Conservation (phyloP, 2,329 filamentous ascomycete species). For the Corynespora cassiicola region DNA sequence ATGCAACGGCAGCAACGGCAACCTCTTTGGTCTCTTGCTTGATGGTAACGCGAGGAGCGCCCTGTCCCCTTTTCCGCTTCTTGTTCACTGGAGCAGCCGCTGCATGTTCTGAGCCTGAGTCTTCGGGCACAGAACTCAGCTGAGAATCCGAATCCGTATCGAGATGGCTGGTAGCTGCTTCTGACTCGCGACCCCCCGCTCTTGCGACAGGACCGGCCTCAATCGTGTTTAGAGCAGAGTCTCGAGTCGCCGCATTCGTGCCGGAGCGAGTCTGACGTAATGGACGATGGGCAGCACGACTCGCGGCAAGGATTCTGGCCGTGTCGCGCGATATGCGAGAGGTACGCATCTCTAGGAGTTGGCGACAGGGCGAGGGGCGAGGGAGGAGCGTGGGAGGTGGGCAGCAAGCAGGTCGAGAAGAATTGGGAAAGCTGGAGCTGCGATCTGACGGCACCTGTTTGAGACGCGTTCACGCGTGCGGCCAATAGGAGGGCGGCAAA, state of each 20-base stretch:
- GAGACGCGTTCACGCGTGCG: constrained; percentile 4
- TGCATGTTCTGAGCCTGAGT: constrained; percentile 29
- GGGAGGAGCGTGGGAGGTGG: no score
- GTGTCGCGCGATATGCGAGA: constrained; percentile 47
- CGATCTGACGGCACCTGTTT: constrained; percentile 15
- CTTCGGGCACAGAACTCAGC: constrained; percentile 36
- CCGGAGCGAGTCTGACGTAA: constrained; percentile 40
- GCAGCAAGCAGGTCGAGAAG: constrained; percentile 7
- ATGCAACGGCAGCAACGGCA: constrained; percentile 20
- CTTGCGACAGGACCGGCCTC: constrained; percentile 21
- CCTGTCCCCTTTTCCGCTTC: constrained; percentile 57
- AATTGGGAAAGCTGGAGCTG: constrained; percentile 8
- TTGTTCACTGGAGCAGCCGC: constrained; percentile 18
- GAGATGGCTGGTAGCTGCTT: constrained; percentile 6
- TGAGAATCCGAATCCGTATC: constrained; percentile 33
- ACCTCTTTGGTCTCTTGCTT: constrained; percentile 38
- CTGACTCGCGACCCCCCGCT: constrained; percentile 17
- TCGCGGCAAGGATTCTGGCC: constrained; percentile 36
- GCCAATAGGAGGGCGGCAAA: constrained; percentile 12
- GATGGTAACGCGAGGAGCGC: constrained; percentile 36
- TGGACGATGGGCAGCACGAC: constrained; percentile 28
- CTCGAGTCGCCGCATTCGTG: constrained; percentile 26
- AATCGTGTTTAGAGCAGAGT: constrained; percentile 22
- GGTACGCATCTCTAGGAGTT: constrained; percentile 39
- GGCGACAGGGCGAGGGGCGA: constrained; percentile 2